Conservation (phyloP, 129 eudicot species). For the Calendula officinalis region DNA sequence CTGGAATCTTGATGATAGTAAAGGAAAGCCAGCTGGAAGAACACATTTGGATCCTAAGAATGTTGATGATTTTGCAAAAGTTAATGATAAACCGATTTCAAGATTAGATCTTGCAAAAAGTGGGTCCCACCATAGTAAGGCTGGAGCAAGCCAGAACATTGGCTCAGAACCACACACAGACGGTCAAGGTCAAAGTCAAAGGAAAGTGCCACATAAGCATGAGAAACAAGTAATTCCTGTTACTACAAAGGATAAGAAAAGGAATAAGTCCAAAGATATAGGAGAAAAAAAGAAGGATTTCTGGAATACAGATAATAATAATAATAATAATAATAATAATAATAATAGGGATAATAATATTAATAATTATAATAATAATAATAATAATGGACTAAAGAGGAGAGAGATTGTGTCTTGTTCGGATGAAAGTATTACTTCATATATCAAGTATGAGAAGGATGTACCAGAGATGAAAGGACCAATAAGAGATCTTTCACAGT, state of each 20-base stretch:
- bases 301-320: conserved; percentile 40
- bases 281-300: conserved; percentile 48
- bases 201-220: conserved; percentile 43
- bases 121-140: conserved; percentile 41
- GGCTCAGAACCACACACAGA: conserved; percentile 56
- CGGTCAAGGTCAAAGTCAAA: conserved; percentile 20
- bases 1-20: conserved; percentile 53
- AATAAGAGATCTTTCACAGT: conserved; percentile 68
- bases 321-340: conserved; percentile 28
- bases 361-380: conserved; percentile 12
- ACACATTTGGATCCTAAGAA: conserved; percentile 39
- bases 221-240: conserved; percentile 45
- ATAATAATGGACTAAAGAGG: conserved; percentile 39
- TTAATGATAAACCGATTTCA: conserved; percentile 34
- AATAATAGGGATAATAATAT: not conserved
- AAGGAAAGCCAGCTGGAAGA: conserved; percentile 52
- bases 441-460: conserved; percentile 80
- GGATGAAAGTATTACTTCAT: conserved; percentile 60
- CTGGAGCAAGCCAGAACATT: conserved; percentile 36
- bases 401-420: conserved; percentile 62
- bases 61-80: conserved; percentile 45
- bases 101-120: conserved; percentile 43
- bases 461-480: conserved; percentile 92
- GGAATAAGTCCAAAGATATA: conserved; percentile 45
- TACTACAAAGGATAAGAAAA: conserved; percentile 50